Evolutionary conservation across 176 grass and related monocot species (phyloP).

Genomic region (Phoenix dactylifera): DNA sequence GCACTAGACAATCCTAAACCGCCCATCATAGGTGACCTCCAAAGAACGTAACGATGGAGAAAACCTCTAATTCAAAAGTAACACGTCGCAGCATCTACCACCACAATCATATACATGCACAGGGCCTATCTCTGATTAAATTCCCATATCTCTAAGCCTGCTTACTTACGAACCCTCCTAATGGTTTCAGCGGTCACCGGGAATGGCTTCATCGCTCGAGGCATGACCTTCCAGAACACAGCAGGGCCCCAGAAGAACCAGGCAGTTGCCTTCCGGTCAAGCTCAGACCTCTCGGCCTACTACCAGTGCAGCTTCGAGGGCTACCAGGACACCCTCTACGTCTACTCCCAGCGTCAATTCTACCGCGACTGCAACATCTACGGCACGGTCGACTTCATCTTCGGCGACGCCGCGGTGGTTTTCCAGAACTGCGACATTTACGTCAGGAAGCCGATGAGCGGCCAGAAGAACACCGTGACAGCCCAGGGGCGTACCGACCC

Average conservation of each 20-base stretch:
- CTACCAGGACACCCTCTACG: slow-evolving; percentile 52
- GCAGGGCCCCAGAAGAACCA: slow-evolving; percentile 46
- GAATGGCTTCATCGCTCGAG: slow-evolving; percentile 44
- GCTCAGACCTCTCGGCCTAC: slow-evolving; percentile 43
- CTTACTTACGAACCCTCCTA: too few relatives aligned
- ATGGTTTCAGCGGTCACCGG: slow-evolving; percentile 33
- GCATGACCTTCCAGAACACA: slow-evolving; percentile 52
- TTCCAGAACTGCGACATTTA: slow-evolving; percentile 48
- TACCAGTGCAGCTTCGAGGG: slow-evolving; percentile 46
- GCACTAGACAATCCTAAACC: too few relatives aligned
- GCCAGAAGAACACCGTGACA: slow-evolving; percentile 51
- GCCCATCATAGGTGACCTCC: too few relatives aligned
- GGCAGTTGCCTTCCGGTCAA: slow-evolving; percentile 42
- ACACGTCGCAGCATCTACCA: too few relatives aligned
- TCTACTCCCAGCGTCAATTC: slow-evolving; percentile 42
- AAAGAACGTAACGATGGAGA: too few relatives aligned
- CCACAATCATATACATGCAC: too few relatives aligned
- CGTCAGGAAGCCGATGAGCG: slow-evolving; percentile 28
- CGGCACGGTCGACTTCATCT: slow-evolving; percentile 62
- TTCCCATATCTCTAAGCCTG: too few relatives aligned
- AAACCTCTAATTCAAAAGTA: too few relatives aligned
- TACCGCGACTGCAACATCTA: slow-evolving; percentile 50
- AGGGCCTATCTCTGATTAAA: too few relatives aligned
- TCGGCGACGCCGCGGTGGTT: slow-evolving; percentile 64
- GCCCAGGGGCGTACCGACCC: slow-evolving; percentile 40